Percentiles rank a stretch among this genome's conserved stretches.
Conservation (phyloP, 495 filamentous ascomycete species). For the Cercophora sp. region DNA sequence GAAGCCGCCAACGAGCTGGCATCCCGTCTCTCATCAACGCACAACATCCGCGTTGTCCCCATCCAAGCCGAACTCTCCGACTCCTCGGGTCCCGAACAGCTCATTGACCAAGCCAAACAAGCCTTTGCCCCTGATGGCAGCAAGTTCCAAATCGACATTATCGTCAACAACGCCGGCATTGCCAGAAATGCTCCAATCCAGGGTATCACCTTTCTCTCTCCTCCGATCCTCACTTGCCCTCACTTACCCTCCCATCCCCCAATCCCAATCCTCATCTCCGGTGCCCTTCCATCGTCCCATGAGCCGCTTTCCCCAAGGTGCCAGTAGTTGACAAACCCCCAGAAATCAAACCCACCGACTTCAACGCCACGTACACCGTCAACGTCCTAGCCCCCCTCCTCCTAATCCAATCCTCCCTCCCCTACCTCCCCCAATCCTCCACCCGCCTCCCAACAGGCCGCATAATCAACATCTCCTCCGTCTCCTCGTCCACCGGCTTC, state of each 20-base stretch:
- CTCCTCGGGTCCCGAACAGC: conserved; percentile 29
- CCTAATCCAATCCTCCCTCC: conserved; percentile 64
- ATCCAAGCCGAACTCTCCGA: conserved; percentile 46
- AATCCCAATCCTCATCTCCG: too few species aligned
- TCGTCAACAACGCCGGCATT: conserved; percentile 86
- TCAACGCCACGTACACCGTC: conserved; percentile 67
- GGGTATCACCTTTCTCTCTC: conserved; percentile 49
- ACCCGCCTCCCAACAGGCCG: too few species aligned
- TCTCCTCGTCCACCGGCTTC: conserved; percentile 67
- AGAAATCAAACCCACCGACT: conserved; percentile 61
- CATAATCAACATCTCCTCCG: conserved; percentile 72
- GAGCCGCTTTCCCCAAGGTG: too few species aligned
- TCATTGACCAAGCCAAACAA: conserved; percentile 31
- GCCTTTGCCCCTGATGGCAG: conserved; percentile 25
- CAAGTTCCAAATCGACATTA: conserved; percentile 71
- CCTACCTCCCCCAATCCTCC: conserved; percentile 68
- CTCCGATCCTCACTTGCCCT: too few species aligned
- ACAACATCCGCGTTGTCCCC: conserved; percentile 35
- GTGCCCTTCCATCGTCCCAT: too few species aligned
- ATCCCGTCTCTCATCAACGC: conserved; percentile 33
- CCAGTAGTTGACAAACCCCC: too few species aligned
- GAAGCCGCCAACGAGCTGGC: conserved; percentile 28
- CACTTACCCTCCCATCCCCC: too few species aligned
- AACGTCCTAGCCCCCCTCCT: conserved; percentile 87
- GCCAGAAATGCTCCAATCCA: conserved; percentile 57